These are phyloP conservation scores for Buxus sempervirens DNA, from an alignment of 164 flowering plant species.

Conservation along the genomic window DNA sequence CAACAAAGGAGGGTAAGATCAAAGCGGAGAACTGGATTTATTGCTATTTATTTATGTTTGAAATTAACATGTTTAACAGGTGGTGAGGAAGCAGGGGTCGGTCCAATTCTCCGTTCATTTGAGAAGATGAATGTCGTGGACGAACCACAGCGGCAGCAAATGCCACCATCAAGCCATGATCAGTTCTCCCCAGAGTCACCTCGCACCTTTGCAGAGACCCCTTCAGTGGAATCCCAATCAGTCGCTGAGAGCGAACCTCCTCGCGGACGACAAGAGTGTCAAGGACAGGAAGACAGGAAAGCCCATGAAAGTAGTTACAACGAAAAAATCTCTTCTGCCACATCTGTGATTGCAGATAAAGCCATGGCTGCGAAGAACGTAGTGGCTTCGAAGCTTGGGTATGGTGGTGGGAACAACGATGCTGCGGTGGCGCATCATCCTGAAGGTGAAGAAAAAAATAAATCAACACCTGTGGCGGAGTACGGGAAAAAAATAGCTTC, in stretches of 20 bases:
- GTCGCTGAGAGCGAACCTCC: not conserved
- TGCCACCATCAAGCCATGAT: conserved; percentile 32
- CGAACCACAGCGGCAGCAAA: conserved; percentile 10
- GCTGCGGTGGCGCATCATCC: not conserved
- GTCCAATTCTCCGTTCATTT: conserved; percentile 28
- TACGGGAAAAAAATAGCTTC: conserved; percentile 23
- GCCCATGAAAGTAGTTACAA: conserved; percentile 16
- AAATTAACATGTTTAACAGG: conserved; percentile 25
- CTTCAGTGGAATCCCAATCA: conserved; percentile 1
- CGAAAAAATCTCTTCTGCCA: conserved; percentile 28
- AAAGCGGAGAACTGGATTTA: too few species aligned
- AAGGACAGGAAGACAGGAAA: conserved; percentile 6
- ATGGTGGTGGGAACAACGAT: conserved; percentile 5
- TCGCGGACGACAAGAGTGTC: too few species aligned
- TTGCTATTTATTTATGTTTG: too few species aligned
- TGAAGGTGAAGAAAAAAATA: too few species aligned
- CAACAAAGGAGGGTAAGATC: conserved; percentile 25
- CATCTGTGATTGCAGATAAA: conserved; percentile 23
- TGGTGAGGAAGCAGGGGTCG: conserved; percentile 35
- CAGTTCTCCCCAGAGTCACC: conserved; percentile 45
- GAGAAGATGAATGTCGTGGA: conserved; percentile 34
- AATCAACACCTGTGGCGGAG: conserved; percentile 4
- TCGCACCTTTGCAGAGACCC: conserved; percentile 4
- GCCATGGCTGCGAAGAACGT: conserved; percentile 27
- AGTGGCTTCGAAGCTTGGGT: conserved; percentile 27